A percentile compares a stretch with the other conserved stretches of the same genome.
Conservation (phyloP, 495 filamentous ascomycete genomes). For the Aspergillus biplanus region DNA sequence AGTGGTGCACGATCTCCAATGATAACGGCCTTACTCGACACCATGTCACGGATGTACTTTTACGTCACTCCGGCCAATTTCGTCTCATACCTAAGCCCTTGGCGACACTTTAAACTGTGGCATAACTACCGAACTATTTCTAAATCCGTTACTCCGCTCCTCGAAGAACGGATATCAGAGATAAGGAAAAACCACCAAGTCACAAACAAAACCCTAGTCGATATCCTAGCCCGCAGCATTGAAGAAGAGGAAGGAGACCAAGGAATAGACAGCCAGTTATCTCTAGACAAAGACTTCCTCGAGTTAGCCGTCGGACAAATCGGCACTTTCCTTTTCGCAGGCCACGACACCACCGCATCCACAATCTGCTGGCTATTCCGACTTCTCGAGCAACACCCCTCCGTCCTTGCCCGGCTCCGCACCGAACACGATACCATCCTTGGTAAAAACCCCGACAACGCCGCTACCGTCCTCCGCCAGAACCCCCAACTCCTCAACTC, state of each 20-base stretch:
- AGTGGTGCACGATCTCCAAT: not conserved
- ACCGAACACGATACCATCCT: constrained; percentile 50
- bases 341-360: constrained; percentile 39
- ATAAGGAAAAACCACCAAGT: not conserved
- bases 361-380: constrained; percentile 41
- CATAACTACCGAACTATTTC: not conserved
- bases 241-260: not conserved
- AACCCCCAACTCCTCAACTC: constrained; percentile 45
- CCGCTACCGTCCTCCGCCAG: constrained; percentile 25
- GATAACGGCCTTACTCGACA: not conserved
- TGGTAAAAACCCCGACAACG: constrained; percentile 29
- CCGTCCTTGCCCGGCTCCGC: constrained; percentile 38
- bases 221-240: not conserved
- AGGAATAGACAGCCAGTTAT: not conserved
- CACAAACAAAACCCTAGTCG: not conserved
- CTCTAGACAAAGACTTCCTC: constrained; percentile 28
- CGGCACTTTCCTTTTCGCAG: constrained; percentile 33
- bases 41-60: constrained; percentile 1
- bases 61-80: not conserved
- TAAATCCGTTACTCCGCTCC: not conserved
- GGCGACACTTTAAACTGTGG: constrained; percentile 3
- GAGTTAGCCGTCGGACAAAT: constrained; percentile 28
- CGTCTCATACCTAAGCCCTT: not conserved
- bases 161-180: not conserved
- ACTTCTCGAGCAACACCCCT: constrained; percentile 49